Conservation (phyloP, 2,329 filamentous ascomycete species). For the Aspergillus ustus region DNA sequence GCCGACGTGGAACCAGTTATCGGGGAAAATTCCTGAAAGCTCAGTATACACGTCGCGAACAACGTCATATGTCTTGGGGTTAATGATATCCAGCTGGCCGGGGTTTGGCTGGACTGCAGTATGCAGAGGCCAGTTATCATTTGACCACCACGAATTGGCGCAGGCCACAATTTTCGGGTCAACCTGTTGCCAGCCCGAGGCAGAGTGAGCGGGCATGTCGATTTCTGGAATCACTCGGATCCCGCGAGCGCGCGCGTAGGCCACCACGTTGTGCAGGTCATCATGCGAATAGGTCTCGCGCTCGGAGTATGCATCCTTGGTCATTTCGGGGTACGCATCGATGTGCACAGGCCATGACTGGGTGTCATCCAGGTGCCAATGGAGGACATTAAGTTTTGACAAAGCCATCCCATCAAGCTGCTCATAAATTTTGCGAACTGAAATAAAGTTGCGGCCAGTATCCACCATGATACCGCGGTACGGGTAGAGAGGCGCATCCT, state of each 20-base stretch:
- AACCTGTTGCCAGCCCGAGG: slow-evolving; percentile 61
- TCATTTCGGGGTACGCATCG: slow-evolving; percentile 56
- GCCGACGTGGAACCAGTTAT: slow-evolving; percentile 61
- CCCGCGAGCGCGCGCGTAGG: slow-evolving; percentile 58
- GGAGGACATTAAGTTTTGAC: slow-evolving; percentile 62
- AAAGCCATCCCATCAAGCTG: slow-evolving; percentile 61
- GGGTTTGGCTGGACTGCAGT: slow-evolving; percentile 63
- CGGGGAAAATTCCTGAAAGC: slow-evolving; percentile 55
- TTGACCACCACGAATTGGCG: slow-evolving; percentile 64
- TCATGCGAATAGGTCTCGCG: slow-evolving; percentile 53
- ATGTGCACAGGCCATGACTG: slow-evolving; percentile 62
- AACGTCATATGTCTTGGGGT: slow-evolving; percentile 60
- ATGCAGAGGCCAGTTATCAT: slow-evolving; percentile 59
- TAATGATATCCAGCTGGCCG: slow-evolving; percentile 61
- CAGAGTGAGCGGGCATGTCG: slow-evolving; percentile 65
- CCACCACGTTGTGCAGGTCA: slow-evolving; percentile 51
- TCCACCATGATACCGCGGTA: slow-evolving; percentile 62
- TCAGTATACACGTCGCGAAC: slow-evolving; percentile 60
- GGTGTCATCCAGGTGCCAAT: slow-evolving; percentile 61
- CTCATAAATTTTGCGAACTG: slow-evolving; percentile 56
- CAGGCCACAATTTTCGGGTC: slow-evolving; percentile 62
- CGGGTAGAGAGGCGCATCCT: slow-evolving; percentile 57
- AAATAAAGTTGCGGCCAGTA: slow-evolving; percentile 60
- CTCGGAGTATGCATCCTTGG: slow-evolving; percentile 58
- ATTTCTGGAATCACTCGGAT: slow-evolving; percentile 66